A percentile compares a stretch with the other conserved stretches of the same genome.
Conservation (phyloP, 352 stramenopile genomes). For the Phytophthora macrochlamydospora region DNA sequence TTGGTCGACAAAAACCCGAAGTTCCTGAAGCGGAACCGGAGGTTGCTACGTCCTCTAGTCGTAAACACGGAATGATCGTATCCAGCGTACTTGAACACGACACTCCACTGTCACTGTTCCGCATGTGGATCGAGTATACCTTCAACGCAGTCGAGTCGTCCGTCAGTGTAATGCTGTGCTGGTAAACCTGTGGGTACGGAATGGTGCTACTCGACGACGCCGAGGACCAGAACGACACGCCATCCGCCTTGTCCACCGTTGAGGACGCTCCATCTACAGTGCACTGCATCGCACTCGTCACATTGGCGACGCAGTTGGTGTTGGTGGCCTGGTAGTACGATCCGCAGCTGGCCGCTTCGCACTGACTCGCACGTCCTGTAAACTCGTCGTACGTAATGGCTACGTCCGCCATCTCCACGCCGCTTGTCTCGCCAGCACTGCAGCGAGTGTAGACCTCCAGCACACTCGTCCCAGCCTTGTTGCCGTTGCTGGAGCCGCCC, state of each 20-base stretch:
- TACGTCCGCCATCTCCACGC: conserved; percentile 39
- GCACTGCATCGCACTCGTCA: conserved; percentile 35
- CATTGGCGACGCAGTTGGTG: conserved; percentile 24
- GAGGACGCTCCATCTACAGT: conserved; percentile 27
- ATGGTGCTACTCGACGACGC: conserved; percentile 31
- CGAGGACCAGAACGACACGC: conserved; percentile 45
- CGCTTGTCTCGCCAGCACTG: conserved; percentile 6
- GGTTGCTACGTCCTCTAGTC: conserved; percentile 18
- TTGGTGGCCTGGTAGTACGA: conserved; percentile 43
- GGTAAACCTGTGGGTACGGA: conserved; percentile 46
- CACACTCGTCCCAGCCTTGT: conserved; percentile 18
- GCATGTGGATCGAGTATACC: conserved; percentile 54
- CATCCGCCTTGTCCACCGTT: conserved; percentile 11
- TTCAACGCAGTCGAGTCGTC: conserved; percentile 11
- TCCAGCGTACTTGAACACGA: conserved; percentile 40
- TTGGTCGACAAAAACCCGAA: conserved; percentile 41
- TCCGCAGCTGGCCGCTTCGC: conserved; percentile 32
- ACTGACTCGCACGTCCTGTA: conserved; percentile 17
- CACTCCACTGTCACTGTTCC: conserved; percentile 18
- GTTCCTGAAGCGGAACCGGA: neutral
- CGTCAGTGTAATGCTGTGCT: conserved; percentile 31
- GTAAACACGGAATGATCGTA: conserved; percentile 48
- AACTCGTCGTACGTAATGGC: conserved; percentile 33
- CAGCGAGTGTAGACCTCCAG: conserved; percentile 53
- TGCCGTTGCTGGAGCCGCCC: conserved; percentile 24